Evolutionary conservation across 2,329 filamentous ascomycete species (phyloP).

Genomic region (Clonostachys rhizophaga): DNA sequence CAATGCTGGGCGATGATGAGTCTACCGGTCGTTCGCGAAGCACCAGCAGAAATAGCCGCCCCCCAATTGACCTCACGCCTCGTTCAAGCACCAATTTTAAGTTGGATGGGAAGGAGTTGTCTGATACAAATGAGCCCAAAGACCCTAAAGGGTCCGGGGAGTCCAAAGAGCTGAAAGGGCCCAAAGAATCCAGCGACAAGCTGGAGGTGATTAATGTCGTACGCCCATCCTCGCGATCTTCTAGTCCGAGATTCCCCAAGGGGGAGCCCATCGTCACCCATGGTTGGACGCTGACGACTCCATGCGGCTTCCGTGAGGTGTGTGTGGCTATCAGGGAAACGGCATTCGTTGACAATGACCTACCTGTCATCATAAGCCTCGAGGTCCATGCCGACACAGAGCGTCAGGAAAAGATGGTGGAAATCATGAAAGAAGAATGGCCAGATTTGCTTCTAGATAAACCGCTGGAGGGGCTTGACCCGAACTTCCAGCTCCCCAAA

Average conservation of each 20-base stretch:
- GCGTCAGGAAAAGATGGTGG: conserved; percentile 89
- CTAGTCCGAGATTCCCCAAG: conserved; percentile 22
- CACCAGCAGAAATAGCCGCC: conserved; percentile 27
- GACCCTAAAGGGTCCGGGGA: too few relatives aligned
- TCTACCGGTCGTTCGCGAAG: conserved; percentile 27
- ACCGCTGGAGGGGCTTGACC: conserved; percentile 42
- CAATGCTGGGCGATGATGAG: conserved; percentile 20
- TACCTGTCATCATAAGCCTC: conserved; percentile 87
- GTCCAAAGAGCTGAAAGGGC: conserved; percentile 5
- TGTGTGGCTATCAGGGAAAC: conserved; percentile 74
- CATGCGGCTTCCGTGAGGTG: conserved; percentile 83
- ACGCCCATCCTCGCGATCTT: conserved; percentile 9
- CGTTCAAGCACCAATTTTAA: too few relatives aligned
- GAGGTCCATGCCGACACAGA: conserved; percentile 81
- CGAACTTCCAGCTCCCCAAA: conserved; percentile 56
- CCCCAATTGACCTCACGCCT: too few relatives aligned
- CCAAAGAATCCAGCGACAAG: conserved; percentile 25
- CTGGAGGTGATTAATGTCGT: conserved; percentile 17
- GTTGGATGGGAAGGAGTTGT: too few relatives aligned
- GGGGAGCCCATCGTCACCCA: conserved; percentile 79
- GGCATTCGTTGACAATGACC: conserved; percentile 69
- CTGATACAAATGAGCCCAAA: too few relatives aligned
- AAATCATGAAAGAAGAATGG: conserved; percentile 92
- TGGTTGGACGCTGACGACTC: conserved; percentile 76
- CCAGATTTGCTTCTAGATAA: conserved; percentile 64